These are phyloP conservation scores for Clitopilus passeckerianus DNA, from an alignment of 768 basidiomycete species.

Conservation along the genomic window DNA sequence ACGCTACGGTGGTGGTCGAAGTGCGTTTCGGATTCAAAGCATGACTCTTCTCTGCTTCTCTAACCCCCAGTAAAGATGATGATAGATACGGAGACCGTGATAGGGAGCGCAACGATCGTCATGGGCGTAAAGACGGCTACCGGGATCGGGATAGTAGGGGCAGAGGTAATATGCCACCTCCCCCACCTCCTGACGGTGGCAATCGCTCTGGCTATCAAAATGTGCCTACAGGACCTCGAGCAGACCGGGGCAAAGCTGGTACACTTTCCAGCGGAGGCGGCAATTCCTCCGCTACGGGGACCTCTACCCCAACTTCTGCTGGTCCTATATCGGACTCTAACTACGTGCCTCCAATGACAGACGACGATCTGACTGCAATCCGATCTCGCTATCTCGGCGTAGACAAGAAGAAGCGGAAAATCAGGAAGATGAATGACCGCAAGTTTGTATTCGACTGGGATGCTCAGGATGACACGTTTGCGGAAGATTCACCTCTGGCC, in stretches of 20 bases:
- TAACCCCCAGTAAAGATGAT: constrained; percentile 34
- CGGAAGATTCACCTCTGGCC: constrained; percentile 68
- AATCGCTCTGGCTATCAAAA: constrained; percentile 49
- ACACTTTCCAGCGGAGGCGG: constrained; percentile 16
- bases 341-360: constrained; percentile 67
- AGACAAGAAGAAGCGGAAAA: constrained; percentile 90
- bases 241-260: constrained; percentile 52
- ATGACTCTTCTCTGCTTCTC: constrained; percentile 6
- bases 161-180: constrained; percentile 32
- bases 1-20: constrained; percentile 27
- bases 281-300: constrained; percentile 22
- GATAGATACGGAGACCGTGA: constrained; percentile 43
- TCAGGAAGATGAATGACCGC: constrained; percentile 91
- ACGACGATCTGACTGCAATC: constrained; percentile 75
- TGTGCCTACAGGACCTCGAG: constrained; percentile 82
- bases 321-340: constrained; percentile 21
- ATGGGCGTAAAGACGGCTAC: constrained; percentile 20
- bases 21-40: constrained; percentile 29
- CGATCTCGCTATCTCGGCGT: constrained; percentile 94
- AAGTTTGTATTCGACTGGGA: constrained; percentile 99
- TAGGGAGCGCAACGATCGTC: constrained; percentile 25
- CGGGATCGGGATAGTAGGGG: constrained; percentile 39
- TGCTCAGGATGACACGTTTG: constrained; percentile 89
- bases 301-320: not conserved
- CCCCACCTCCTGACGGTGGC: constrained; percentile 20